Conservation (phyloP, 2,329 filamentous ascomycete genomes). For the Trichoderma oligosporum region DNA sequence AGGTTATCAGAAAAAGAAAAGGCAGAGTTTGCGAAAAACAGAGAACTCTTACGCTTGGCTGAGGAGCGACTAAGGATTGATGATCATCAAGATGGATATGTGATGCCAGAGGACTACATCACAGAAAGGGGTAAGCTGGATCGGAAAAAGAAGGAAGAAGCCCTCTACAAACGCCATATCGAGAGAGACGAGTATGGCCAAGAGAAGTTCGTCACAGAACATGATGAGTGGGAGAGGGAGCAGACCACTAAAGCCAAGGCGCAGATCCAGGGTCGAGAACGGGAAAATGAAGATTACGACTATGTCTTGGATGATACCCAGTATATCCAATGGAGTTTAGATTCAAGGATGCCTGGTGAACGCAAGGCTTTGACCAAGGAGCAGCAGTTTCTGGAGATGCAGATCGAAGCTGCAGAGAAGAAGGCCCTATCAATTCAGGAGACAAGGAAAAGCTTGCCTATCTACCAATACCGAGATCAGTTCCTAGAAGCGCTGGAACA, state of each 20-base stretch:
- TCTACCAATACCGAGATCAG: conserved; percentile 81
- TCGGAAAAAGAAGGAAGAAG: conserved; percentile 80
- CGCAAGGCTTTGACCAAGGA: conserved; percentile 70
- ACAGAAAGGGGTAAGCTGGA: conserved; percentile 90
- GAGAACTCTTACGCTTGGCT: conserved; percentile 74
- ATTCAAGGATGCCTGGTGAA: conserved; percentile 68
- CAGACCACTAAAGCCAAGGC: conserved; percentile 84
- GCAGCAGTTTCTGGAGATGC: conserved; percentile 71
- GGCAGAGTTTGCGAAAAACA: conserved; percentile 83
- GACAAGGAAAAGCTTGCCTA: conserved; percentile 82
- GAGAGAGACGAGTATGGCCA: conserved; percentile 83
- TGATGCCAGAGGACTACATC: conserved; percentile 91
- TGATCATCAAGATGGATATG: conserved; percentile 87
- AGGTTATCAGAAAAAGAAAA: conserved; percentile 74
- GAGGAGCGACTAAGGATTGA: conserved; percentile 85
- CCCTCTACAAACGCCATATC: conserved; percentile 84
- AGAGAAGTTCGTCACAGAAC: conserved; percentile 86
- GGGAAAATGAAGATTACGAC: conserved; percentile 80
- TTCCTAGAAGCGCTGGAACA: conserved; percentile 83
- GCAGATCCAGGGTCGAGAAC: conserved; percentile 72
- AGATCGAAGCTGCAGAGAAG: conserved; percentile 84
- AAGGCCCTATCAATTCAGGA: conserved; percentile 87
- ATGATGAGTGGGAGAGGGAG: conserved; percentile 93
- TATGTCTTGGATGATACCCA: conserved; percentile 90
- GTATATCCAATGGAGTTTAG: conserved; percentile 79